phyloP scores from a whole-genome alignment of 257 asterid species.

The Cordia subcordata region DNA sequence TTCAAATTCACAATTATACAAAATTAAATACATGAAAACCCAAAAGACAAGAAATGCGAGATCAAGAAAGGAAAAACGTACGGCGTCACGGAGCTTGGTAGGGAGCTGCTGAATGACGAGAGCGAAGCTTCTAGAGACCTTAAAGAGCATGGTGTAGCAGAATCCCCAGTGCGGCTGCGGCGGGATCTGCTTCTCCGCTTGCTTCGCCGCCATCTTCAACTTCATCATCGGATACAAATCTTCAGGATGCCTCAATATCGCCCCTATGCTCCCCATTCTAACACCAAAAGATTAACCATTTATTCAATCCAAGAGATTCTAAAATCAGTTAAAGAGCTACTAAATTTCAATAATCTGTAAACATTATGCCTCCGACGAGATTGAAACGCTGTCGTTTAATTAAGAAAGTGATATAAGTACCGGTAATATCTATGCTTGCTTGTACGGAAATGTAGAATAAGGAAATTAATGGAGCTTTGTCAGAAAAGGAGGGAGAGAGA shows the following conservation, averaged over 20 bases:
- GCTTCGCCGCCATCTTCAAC: conserved; percentile 61
- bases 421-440: too few relatives aligned
- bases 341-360: too few relatives aligned
- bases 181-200: conserved; percentile 88
- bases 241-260: conserved; percentile 77
- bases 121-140: conserved; percentile 86
- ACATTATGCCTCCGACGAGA: too few relatives aligned
- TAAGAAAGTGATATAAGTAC: too few relatives aligned
- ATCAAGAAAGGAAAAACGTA: conserved; percentile 26
- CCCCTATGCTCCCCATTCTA: conserved; percentile 69
- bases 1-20: neutral
- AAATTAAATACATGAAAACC: neutral
- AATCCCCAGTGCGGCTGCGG: conserved; percentile 91
- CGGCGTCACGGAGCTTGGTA: conserved; percentile 92
- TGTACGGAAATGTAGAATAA: too few relatives aligned
- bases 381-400: too few relatives aligned
- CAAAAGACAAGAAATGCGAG: neutral
- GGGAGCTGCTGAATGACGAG: conserved; percentile 93
- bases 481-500: too few relatives aligned
- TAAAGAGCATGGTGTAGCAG: conserved; percentile 82
- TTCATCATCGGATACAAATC: conserved; percentile 82
- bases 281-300: conserved; percentile 13
- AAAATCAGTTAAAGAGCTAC: too few relatives aligned
- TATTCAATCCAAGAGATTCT: too few relatives aligned
- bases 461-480: too few relatives aligned